These are phyloP conservation scores for Russula ochroleuca DNA, from an alignment of 768 basidiomycete genomes.

Conservation along the genomic window DNA sequence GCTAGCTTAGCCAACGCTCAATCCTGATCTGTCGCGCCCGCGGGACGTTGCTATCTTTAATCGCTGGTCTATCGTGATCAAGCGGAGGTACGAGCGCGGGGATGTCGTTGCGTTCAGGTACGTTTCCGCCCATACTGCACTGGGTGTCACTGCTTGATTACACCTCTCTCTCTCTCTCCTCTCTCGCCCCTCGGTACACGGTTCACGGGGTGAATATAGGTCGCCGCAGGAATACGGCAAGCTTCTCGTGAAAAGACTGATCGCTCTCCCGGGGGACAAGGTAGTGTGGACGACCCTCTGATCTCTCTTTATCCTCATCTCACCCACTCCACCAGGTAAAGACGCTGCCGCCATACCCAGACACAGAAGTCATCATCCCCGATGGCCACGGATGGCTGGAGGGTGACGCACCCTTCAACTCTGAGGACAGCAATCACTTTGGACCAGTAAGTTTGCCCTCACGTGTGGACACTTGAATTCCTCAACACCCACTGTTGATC, in stretches of 20 bases:
- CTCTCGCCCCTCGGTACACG: no score
- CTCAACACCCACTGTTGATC: background rate
- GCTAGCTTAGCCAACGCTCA: slow-evolving; percentile 27
- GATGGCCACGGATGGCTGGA: slow-evolving; percentile 27
- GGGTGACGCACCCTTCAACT: slow-evolving; percentile 26
- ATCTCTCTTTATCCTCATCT: background rate
- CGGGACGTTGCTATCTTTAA: slow-evolving; percentile 25
- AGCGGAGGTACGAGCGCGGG: slow-evolving; percentile 21
- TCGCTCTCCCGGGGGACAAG: slow-evolving; percentile 27
- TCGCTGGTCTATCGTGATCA: slow-evolving; percentile 19
- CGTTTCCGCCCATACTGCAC: background rate
- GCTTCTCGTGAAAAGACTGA: slow-evolving; percentile 22
- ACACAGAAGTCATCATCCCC: slow-evolving; percentile 19
- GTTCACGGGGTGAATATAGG: slow-evolving; percentile 2
- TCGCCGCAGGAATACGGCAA: slow-evolving; percentile 23
- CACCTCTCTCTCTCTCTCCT: background rate
- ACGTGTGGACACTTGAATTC: no score
- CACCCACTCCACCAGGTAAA: slow-evolving; percentile 18
- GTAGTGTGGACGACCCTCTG: slow-evolving; percentile 2
- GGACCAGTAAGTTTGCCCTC: slow-evolving; percentile 17
- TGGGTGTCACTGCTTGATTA: background rate
- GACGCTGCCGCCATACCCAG: slow-evolving; percentile 27
- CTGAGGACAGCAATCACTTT: slow-evolving; percentile 29
- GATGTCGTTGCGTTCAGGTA: slow-evolving; percentile 26
- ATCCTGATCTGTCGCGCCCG: slow-evolving; percentile 22